Conservation (phyloP, 179 eudicot genomes). For the Silene noctiflora region DNA sequence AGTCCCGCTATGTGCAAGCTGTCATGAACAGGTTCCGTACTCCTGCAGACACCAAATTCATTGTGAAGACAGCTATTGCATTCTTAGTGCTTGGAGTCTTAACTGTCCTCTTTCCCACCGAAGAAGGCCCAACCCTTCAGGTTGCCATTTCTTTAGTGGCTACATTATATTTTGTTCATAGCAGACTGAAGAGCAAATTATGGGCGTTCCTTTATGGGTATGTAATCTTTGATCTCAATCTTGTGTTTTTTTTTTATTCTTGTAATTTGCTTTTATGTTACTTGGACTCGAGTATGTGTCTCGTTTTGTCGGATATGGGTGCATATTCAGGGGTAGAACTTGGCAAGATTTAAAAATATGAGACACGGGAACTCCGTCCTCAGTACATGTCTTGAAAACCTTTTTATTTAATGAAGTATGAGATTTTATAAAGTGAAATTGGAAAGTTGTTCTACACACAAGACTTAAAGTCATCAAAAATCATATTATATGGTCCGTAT, state of each 20-base stretch:
- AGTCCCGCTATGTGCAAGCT: slow-evolving; percentile 63
- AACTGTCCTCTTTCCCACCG: slow-evolving; percentile 81
- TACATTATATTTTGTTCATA: slow-evolving; percentile 49
- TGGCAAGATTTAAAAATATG: no score
- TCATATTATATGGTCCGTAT: no score
- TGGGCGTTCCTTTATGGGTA: slow-evolving; percentile 83
- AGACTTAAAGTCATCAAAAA: no score
- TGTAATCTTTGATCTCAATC: slow-evolving; percentile 22
- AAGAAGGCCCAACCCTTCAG: slow-evolving; percentile 95
- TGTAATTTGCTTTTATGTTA: no score
- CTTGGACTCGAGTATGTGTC: no score
- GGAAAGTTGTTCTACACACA: no score
- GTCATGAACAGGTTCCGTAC: slow-evolving; percentile 69
- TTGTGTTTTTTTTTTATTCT: background rate
- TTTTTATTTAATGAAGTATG: no score
- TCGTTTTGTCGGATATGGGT: no score
- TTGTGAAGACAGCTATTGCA: slow-evolving; percentile 53
- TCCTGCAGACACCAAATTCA: slow-evolving; percentile 65
- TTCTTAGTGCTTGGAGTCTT: slow-evolving; percentile 62
- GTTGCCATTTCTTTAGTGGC: slow-evolving; percentile 76
- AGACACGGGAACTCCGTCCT: no score
- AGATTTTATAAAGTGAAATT: no score
- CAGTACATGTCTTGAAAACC: no score
- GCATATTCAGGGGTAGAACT: no score
- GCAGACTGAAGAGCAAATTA: slow-evolving; percentile 38